These are phyloP conservation scores for Vanrija sp. DNA, from an alignment of 1,284 basidiomycete species.

Conservation along the genomic window DNA sequence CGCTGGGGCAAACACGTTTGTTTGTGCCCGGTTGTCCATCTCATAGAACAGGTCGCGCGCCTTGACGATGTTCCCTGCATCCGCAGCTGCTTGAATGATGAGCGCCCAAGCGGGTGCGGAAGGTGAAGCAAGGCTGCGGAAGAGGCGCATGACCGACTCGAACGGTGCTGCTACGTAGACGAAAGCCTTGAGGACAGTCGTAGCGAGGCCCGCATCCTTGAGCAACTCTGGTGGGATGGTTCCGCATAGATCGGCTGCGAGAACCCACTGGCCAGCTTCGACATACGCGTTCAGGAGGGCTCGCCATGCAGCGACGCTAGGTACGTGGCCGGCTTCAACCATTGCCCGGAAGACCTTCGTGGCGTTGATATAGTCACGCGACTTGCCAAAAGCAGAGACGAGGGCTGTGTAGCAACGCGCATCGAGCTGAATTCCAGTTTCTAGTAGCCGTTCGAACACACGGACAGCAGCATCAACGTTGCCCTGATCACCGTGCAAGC, in stretches of 20 bases:
- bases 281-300: conserved; percentile 80
- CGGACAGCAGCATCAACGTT: conserved; percentile 58
- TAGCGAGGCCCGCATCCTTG: conserved; percentile 55
- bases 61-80: conserved; percentile 63
- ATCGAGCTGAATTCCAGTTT: conserved; percentile 54
- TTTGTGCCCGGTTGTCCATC: conserved; percentile 55
- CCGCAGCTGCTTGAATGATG: conserved; percentile 78
- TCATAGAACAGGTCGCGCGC: conserved; percentile 67
- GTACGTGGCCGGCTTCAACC: conserved; percentile 54
- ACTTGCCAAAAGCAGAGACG: conserved; percentile 64
- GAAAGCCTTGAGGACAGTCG: conserved; percentile 80
- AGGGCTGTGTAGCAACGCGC: conserved; percentile 63
- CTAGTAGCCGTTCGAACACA: conserved; percentile 64
- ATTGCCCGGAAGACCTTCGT: conserved; percentile 61
- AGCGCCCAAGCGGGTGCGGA: conserved; percentile 68
- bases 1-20: conserved; percentile 23
- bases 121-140: conserved; percentile 59
- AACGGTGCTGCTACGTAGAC: conserved; percentile 76
- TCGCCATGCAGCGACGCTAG: conserved; percentile 63
- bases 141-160: conserved; percentile 61
- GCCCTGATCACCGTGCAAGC: conserved; percentile 58
- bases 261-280: conserved; percentile 64
- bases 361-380: conserved; percentile 65
- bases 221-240: conserved; percentile 47
- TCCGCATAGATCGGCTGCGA: conserved; percentile 26